Percentiles rank a stretch among this genome's conserved stretches.
Evolutionary conservation across 2,329 filamentous ascomycete species (phyloP).

Genomic region (Rutstroemia sp.): DNA sequence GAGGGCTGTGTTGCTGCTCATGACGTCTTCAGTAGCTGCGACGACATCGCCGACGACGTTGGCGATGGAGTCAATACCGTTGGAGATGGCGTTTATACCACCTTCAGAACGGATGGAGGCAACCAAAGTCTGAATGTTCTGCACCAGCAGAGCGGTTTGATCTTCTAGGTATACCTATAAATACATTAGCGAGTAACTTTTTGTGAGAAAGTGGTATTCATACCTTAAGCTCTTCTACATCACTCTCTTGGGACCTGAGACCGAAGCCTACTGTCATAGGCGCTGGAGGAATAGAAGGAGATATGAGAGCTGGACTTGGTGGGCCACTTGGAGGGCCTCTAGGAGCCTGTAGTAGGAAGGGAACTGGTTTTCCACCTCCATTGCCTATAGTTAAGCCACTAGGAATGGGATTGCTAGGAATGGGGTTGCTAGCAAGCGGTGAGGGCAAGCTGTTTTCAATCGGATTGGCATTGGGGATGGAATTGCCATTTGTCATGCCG

Average conservation of each 20-base stretch:
- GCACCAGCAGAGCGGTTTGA: conserved; percentile 70
- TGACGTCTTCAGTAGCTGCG: conserved; percentile 52
- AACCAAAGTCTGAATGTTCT: conserved; percentile 77
- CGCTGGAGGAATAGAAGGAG: conserved; percentile 12
- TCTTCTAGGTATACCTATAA: conserved; percentile 69
- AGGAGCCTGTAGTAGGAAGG: not conserved
- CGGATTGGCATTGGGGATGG: too few species aligned
- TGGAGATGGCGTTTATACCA: conserved; percentile 55
- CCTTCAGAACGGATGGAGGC: conserved; percentile 60
- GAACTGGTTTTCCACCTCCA: conserved; percentile 16
- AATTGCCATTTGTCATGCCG: not conserved
- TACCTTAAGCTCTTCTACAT: conserved; percentile 56
- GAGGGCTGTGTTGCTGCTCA: conserved; percentile 45
- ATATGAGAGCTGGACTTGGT: not conserved
- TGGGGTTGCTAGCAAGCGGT: not conserved
- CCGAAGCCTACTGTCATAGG: conserved; percentile 35
- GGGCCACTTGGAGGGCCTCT: conserved; percentile 5
- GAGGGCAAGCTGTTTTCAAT: not conserved
- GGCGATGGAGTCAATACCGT: conserved; percentile 64
- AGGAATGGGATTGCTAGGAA: not conserved
- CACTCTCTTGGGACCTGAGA: conserved; percentile 35
- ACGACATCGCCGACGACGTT: conserved; percentile 65
- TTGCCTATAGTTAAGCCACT: conserved; percentile 23
- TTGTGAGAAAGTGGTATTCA: conserved; percentile 6
- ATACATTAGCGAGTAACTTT: conserved; percentile 17